These are phyloP conservation scores for Nigrograna mackinnonii DNA, from an alignment of 2,329 filamentous ascomycete genomes.

Conservation along the genomic window DNA sequence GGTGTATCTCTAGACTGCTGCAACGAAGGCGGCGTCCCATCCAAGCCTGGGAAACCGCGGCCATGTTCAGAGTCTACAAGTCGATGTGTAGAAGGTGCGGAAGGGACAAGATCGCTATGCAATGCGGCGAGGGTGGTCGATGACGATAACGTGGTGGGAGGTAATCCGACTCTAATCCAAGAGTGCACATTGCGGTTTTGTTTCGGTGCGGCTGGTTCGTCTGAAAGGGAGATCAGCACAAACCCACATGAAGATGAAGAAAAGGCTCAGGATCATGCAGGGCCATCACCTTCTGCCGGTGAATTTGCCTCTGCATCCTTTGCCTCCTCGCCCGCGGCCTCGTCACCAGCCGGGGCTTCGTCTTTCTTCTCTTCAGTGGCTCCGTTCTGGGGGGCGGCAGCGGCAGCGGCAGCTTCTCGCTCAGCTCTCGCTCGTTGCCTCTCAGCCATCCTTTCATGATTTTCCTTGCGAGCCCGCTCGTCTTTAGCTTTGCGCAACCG, in stretches of 20 bases:
- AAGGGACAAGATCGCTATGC: not conserved
- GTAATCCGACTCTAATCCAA: conserved; percentile 26
- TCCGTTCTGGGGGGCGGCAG: conserved; percentile 26
- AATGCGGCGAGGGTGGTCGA: conserved; percentile 8
- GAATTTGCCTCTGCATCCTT: conserved; percentile 29
- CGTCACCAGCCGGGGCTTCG: conserved; percentile 15
- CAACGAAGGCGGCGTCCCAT: not conserved
- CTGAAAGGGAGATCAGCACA: conserved; percentile 30
- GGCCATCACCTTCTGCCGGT: conserved; percentile 38
- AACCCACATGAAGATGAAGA: conserved; percentile 11
- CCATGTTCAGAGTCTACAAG: conserved; percentile 10
- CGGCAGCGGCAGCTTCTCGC: conserved; percentile 37
- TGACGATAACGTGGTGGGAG: conserved; percentile 14
- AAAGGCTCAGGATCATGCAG: conserved; percentile 29
- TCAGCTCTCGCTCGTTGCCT: conserved; percentile 50
- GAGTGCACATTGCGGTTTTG: conserved; percentile 25
- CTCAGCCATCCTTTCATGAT: conserved; percentile 58
- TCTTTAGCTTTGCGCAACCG: conserved; percentile 82
- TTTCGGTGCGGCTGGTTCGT: conserved; percentile 9
- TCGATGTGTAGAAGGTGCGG: not conserved
- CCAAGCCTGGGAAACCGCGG: not conserved
- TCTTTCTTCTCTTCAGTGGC: conserved; percentile 28
- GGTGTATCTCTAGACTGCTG: conserved; percentile 3
- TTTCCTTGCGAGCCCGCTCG: conserved; percentile 81
- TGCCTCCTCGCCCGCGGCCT: conserved; percentile 23